Conservation (phyloP, 2,329 filamentous ascomycete species). For the Aspergillus awamori region DNA sequence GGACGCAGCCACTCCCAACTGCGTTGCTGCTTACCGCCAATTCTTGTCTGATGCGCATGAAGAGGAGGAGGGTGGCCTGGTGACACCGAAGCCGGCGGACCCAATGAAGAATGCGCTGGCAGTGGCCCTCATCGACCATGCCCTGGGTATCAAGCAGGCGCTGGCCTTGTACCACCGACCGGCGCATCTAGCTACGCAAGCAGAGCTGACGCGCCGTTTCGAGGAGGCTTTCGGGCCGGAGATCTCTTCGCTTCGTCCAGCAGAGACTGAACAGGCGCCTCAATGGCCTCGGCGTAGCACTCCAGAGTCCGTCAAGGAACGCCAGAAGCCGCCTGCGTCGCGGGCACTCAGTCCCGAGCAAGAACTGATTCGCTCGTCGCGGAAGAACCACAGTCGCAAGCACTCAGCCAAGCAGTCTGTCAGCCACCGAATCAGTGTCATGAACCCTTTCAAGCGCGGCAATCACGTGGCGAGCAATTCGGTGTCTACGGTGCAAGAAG, state of each 20-base stretch:
- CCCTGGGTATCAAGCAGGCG: slow-evolving; percentile 82
- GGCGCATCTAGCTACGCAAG: slow-evolving; percentile 54
- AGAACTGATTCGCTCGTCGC: slow-evolving; percentile 38
- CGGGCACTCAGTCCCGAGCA: slow-evolving; percentile 41
- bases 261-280: slow-evolving; percentile 37
- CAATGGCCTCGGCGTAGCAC: slow-evolving; percentile 48
- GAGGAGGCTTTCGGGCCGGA: slow-evolving; percentile 60
- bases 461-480: slow-evolving; percentile 41
- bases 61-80: slow-evolving; percentile 44
- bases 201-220: slow-evolving; percentile 43
- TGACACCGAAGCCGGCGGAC: slow-evolving; percentile 51
- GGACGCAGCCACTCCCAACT: slow-evolving; percentile 71
- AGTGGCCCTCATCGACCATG: slow-evolving; percentile 85
- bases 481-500: slow-evolving; percentile 38
- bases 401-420: slow-evolving; percentile 42
- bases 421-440: slow-evolving; percentile 46
- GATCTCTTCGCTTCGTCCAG: slow-evolving; percentile 62
- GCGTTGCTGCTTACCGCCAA: slow-evolving; percentile 75
- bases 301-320: slow-evolving; percentile 29
- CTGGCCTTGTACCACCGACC: slow-evolving; percentile 67
- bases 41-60: slow-evolving; percentile 62
- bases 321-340: slow-evolving; percentile 26
- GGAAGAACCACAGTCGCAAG: slow-evolving; percentile 34
- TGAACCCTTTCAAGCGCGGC: slow-evolving; percentile 48
- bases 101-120: slow-evolving; percentile 76